Evolutionary conservation across 352 stramenopile species (phyloP).

Genomic region (Pilasporangium apinafurcum): DNA sequence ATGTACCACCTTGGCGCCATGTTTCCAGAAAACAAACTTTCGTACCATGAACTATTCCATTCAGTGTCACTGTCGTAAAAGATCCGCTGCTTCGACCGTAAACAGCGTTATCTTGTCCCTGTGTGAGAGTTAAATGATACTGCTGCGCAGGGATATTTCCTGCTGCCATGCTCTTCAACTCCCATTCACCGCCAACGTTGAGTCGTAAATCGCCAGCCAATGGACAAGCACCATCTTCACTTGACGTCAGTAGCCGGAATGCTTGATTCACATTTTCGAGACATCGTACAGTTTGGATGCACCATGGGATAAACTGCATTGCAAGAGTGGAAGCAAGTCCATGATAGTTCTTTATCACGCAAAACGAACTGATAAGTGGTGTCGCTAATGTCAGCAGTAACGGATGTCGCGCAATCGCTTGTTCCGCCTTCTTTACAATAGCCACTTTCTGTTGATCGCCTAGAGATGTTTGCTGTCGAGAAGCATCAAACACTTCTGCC

Average conservation of each 20-base stretch:
- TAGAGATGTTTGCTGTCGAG: conserved; percentile 11
- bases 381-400: conserved; percentile 55
- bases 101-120: conserved; percentile 57
- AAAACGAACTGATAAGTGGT: conserved; percentile 58
- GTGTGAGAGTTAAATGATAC: conserved; percentile 73
- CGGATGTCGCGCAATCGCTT: conserved; percentile 33
- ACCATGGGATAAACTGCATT: conserved; percentile 76
- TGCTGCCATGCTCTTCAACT: conserved; percentile 83
- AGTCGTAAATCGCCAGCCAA: conserved; percentile 37
- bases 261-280: conserved; percentile 60
- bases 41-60: conserved; percentile 62
- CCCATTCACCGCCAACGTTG: conserved; percentile 78
- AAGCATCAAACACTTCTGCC: conserved; percentile 11
- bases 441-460: conserved; percentile 9
- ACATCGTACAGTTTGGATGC: conserved; percentile 53
- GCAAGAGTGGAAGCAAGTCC: conserved; percentile 58
- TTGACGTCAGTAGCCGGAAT: conserved; percentile 24
- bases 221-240: conserved; percentile 10
- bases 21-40: conserved; percentile 84
- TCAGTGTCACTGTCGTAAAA: conserved; percentile 79
- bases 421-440: conserved; percentile 17
- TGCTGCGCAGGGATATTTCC: conserved; percentile 84
- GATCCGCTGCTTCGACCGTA: conserved; percentile 70
- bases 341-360: conserved; percentile 62
- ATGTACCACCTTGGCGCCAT: conserved; percentile 84